Evolutionary conservation across 768 basidiomycete genomes (phyloP).

Genomic region (Trametes coccinea): DNA sequence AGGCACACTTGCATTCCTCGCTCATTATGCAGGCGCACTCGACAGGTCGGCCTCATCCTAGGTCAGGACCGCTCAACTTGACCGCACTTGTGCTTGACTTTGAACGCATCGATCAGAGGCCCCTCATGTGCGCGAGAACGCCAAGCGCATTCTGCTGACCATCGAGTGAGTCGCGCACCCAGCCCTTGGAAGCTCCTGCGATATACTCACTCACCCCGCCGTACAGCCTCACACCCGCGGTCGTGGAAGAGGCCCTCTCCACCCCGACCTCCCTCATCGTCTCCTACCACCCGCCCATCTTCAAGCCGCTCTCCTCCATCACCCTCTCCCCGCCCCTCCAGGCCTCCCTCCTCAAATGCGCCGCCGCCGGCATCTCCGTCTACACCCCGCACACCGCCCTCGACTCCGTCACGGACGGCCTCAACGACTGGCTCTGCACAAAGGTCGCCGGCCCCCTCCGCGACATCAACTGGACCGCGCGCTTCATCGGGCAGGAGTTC

Average conservation of each 20-base stretch:
- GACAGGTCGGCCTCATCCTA: slow-evolving; percentile 34
- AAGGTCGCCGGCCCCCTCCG: slow-evolving; percentile 31
- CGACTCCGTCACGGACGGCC: slow-evolving; percentile 80
- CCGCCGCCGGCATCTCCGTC: slow-evolving; percentile 80
- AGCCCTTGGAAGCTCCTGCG: too few relatives aligned
- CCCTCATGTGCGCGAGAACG: slow-evolving; percentile 32
- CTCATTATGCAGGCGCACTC: not conserved
- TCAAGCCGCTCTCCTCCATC: slow-evolving; percentile 70
- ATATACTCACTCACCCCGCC: not conserved
- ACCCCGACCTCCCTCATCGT: slow-evolving; percentile 67
- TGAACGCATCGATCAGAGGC: slow-evolving; percentile 31
- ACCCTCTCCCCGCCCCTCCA: slow-evolving; percentile 81
- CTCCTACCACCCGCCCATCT: slow-evolving; percentile 86
- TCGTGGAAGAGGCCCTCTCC: slow-evolving; percentile 66
- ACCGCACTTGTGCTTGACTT: not conserved
- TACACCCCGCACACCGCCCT: slow-evolving; percentile 89
- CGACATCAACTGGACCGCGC: slow-evolving; percentile 36
- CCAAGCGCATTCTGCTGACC: slow-evolving; percentile 41
- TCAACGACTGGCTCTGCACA: slow-evolving; percentile 86
- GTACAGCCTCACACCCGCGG: slow-evolving; percentile 68
- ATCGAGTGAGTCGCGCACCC: slow-evolving; percentile 38
- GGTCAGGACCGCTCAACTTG: slow-evolving; percentile 21
- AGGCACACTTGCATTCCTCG: slow-evolving; percentile 1
- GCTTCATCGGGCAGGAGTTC: slow-evolving; percentile 32
- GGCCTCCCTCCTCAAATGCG: slow-evolving; percentile 74